Evolutionary conservation across 768 basidiomycete species (phyloP).

Genomic region (Erythrobasidium yunnanense): DNA sequence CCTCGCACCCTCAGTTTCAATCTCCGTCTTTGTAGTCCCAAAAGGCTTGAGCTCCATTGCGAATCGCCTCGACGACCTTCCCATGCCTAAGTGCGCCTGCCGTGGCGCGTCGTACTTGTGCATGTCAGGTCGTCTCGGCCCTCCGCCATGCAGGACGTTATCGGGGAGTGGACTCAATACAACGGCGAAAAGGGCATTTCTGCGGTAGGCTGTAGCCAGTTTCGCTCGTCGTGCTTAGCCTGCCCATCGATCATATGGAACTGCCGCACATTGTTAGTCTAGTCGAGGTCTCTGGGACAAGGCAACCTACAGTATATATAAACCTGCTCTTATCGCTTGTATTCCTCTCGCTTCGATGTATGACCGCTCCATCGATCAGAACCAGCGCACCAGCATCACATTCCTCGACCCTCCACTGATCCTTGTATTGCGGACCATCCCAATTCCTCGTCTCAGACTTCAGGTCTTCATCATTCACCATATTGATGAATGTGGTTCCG

Average conservation of each 20-base stretch:
- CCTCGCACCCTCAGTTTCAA: too few species aligned
- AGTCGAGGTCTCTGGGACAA: neutral
- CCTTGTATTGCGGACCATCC: neutral
- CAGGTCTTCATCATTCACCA: slow-evolving; percentile 33
- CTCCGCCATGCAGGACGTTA: too few species aligned
- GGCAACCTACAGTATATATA: slow-evolving; percentile 58
- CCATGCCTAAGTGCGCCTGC: too few species aligned
- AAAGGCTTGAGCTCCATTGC: too few species aligned
- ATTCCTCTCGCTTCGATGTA: slow-evolving; percentile 87
- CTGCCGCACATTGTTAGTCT: neutral
- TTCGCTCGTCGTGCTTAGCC: slow-evolving; percentile 75
- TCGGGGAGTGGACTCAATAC: too few species aligned
- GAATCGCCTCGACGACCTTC: too few species aligned
- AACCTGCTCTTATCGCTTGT: slow-evolving; percentile 61
- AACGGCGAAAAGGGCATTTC: slow-evolving; percentile 61
- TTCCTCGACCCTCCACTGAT: neutral
- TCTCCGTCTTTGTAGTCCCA: too few species aligned
- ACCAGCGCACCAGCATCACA: slow-evolving; percentile 64
- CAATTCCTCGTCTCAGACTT: neutral
- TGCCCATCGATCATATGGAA: slow-evolving; percentile 51
- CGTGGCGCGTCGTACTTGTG: too few species aligned
- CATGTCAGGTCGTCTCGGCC: too few species aligned
- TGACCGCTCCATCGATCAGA: slow-evolving; percentile 79
- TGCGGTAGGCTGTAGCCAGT: slow-evolving; percentile 83
- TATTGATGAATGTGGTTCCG: slow-evolving; percentile 64